These are phyloP conservation scores for Astragalus glycyphyllos DNA, from an alignment of 306 rosid species.

Conservation along the genomic window DNA sequence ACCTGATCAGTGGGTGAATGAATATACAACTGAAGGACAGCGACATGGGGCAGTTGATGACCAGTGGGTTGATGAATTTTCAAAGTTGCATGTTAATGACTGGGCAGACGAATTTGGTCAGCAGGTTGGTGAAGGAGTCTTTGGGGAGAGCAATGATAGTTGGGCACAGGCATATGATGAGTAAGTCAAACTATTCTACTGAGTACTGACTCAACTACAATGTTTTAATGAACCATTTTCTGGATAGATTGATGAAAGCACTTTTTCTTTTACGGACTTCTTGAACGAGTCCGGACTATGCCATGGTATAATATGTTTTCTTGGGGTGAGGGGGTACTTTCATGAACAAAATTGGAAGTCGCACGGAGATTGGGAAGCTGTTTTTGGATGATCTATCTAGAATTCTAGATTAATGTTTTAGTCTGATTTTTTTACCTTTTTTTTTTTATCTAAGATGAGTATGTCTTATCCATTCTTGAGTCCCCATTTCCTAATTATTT, in stretches of 20 bases:
- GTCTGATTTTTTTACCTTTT: constrained; percentile 21
- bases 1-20: constrained; percentile 84
- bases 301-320: not conserved
- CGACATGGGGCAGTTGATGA: constrained; percentile 62
- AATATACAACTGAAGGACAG: constrained; percentile 62
- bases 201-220: not conserved
- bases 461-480: constrained; percentile 9
- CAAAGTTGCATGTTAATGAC: constrained; percentile 81
- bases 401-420: constrained; percentile 14
- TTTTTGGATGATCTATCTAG: constrained; percentile 33
- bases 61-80: constrained; percentile 92
- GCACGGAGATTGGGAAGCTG: constrained; percentile 20
- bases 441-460: constrained; percentile 13
- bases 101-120: constrained; percentile 95
- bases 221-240: not conserved
- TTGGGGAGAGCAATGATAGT: constrained; percentile 63
- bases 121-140: constrained; percentile 78
- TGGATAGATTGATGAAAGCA: constrained; percentile 13
- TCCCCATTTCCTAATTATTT: constrained; percentile 31
- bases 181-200: constrained; percentile 59
- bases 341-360: constrained; percentile 4
- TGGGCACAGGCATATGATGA: constrained; percentile 92
- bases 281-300: constrained; percentile 1
- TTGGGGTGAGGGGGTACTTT: constrained; percentile 12
- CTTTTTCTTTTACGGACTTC: constrained; percentile 1